Percentiles rank a stretch among this genome's conserved stretches.
phyloP scores from a whole-genome alignment of 495 filamentous ascomycete genomes.

The Bacidia rubella region DNA sequence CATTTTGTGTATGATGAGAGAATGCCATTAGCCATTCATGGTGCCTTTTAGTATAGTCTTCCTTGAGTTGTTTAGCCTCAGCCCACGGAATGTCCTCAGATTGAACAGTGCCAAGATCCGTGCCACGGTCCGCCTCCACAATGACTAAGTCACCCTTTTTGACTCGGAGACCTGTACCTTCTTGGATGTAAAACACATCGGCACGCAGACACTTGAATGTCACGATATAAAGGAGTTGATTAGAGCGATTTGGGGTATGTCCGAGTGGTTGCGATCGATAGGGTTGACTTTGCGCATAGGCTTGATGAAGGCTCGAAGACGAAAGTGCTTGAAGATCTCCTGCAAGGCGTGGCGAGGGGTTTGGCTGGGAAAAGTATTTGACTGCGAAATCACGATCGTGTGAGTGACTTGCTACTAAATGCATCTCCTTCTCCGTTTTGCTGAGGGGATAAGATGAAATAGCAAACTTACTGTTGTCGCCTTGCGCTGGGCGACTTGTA shows the following conservation, averaged over 20 bases:
- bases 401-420: slow-evolving; percentile 22
- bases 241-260: slow-evolving; percentile 55
- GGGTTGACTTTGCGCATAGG: slow-evolving; percentile 39
- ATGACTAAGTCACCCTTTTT: slow-evolving; percentile 89
- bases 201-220: slow-evolving; percentile 90
- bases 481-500: slow-evolving; percentile 21
- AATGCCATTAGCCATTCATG: slow-evolving; percentile 98
- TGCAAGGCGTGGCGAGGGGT: slow-evolving; percentile 28
- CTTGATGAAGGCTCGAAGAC: slow-evolving; percentile 34
- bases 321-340: slow-evolving; percentile 25
- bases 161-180: slow-evolving; percentile 82
- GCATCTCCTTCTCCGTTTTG: slow-evolving; percentile 3
- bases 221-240: slow-evolving; percentile 80
- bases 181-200: slow-evolving; percentile 92
- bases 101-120: slow-evolving; percentile 86
- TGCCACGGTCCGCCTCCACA: slow-evolving; percentile 91
- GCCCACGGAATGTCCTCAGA: slow-evolving; percentile 71
- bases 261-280: slow-evolving; percentile 42
- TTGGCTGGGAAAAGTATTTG: slow-evolving; percentile 33
- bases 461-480: slow-evolving; percentile 33
- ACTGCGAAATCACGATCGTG: slow-evolving; percentile 33
- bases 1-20: slow-evolving; percentile 52
- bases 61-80: slow-evolving; percentile 74
- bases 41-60: slow-evolving; percentile 81
- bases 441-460: slow-evolving; percentile 22